Percentiles rank a stretch among this genome's conserved stretches.
phyloP scores from a whole-genome alignment of 352 stramenopile genomes.

The Blastocystis sp. region DNA sequence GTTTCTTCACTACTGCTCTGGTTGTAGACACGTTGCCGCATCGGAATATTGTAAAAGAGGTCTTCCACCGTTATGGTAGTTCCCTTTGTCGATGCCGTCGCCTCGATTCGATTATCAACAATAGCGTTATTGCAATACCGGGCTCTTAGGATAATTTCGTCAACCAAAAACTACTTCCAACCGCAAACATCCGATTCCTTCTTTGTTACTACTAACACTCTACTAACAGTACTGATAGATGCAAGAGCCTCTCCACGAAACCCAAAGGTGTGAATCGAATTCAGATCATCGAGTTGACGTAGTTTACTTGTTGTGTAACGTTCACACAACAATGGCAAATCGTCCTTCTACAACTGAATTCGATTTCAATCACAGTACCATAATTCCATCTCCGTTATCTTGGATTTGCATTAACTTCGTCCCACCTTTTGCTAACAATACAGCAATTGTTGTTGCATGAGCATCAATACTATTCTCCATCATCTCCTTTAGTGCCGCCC shows the following conservation, averaged over 20 bases:
- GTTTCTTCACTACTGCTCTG: constrained; percentile 34
- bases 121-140: constrained; percentile 82
- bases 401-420: constrained; percentile 86
- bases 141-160: constrained; percentile 69
- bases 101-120: constrained; percentile 69
- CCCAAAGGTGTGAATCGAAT: constrained; percentile 86
- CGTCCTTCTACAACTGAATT: constrained; percentile 68
- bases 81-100: constrained; percentile 67
- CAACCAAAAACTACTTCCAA: constrained; percentile 14
- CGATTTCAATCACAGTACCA: constrained; percentile 4
- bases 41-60: constrained; percentile 95
- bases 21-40: constrained; percentile 71
- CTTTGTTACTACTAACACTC: constrained; percentile 81
- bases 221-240: constrained; percentile 86
- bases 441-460: constrained; percentile 74
- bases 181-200: constrained; percentile 73
- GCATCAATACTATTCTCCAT: constrained; percentile 97
- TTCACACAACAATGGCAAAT: constrained; percentile 88
- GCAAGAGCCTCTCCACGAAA: constrained; percentile 96
- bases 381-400: constrained; percentile 86
- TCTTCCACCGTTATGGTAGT: constrained; percentile 82
- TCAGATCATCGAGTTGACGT: constrained; percentile 84
- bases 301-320: constrained; percentile 96
- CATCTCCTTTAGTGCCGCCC: constrained; percentile 89
- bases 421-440: constrained; percentile 75